Evolutionary conservation across 768 basidiomycete genomes (phyloP).

Genomic region (Leccinum barrowsii): DNA sequence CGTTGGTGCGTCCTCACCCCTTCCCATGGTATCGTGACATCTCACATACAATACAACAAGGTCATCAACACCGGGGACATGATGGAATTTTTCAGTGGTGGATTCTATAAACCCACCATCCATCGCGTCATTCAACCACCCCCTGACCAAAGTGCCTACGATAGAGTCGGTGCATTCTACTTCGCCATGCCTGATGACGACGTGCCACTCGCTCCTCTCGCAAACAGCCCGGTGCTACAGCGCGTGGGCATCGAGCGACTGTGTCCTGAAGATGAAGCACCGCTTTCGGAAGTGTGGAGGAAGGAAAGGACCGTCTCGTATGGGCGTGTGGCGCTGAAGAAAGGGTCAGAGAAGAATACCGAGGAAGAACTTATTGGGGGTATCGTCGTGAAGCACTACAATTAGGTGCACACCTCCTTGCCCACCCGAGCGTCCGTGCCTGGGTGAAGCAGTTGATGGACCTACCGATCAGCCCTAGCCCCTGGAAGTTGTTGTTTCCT

Average conservation of each 20-base stretch:
- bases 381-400: slow-evolving; percentile 56
- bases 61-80: slow-evolving; percentile 59
- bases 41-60: slow-evolving; percentile 32
- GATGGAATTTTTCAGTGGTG: slow-evolving; percentile 55
- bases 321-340: slow-evolving; percentile 42
- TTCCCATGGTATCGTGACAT: background rate
- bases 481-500: no score
- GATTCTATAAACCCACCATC: slow-evolving; percentile 55
- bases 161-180: slow-evolving; percentile 56
- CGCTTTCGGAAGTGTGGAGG: slow-evolving; percentile 50
- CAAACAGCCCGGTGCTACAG: slow-evolving; percentile 47
- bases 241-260: slow-evolving; percentile 37
- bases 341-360: slow-evolving; percentile 36
- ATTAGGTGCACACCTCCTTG: slow-evolving; percentile 24
- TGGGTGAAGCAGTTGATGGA: background rate
- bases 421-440: background rate
- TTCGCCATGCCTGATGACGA: slow-evolving; percentile 52
- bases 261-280: slow-evolving; percentile 38
- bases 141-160: slow-evolving; percentile 42
- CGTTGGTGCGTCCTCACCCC: slow-evolving; percentile 37
- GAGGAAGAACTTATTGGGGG: slow-evolving; percentile 57
- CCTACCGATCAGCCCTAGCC: no score
- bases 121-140: slow-evolving; percentile 62
- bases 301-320: slow-evolving; percentile 49
- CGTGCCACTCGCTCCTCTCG: slow-evolving; percentile 39